A percentile compares a stretch with the other conserved stretches of the same genome.
phyloP scores from a whole-genome alignment of 2,329 filamentous ascomycete genomes.

The Xylaria hypoxylon region DNA sequence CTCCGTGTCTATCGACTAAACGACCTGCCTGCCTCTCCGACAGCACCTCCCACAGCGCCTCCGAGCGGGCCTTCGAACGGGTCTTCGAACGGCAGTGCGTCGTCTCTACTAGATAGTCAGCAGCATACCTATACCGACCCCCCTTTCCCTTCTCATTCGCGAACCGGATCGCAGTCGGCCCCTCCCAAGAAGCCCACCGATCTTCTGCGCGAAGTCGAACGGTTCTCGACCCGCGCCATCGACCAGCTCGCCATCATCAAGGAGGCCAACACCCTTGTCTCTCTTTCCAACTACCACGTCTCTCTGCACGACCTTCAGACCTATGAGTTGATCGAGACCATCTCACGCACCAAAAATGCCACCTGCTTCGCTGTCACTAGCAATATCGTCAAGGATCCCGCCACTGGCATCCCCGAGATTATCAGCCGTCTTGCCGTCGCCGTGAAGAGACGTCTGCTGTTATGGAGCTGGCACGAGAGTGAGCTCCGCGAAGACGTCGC shows the following conservation, averaged over 20 bases:
- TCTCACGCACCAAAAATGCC: constrained; percentile 87
- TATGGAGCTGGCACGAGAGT: constrained; percentile 98
- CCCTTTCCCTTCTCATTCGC: constrained; percentile 15
- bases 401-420: constrained; percentile 90
- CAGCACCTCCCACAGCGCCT: too few species aligned
- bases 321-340: constrained; percentile 82
- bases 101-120: constrained; percentile 32
- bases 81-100: constrained; percentile 54
- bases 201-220: constrained; percentile 90
- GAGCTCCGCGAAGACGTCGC: constrained; percentile 79
- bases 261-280: constrained; percentile 90
- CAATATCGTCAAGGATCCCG: constrained; percentile 90
- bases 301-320: constrained; percentile 90
- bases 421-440: constrained; percentile 92
- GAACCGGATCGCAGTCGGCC: constrained; percentile 37
- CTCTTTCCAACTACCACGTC: constrained; percentile 88
- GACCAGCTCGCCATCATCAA: constrained; percentile 97
- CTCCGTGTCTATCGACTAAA: constrained; percentile 94
- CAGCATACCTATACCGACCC: constrained; percentile 13
- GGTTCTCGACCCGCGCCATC: constrained; percentile 89
- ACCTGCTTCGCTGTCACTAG: constrained; percentile 92
- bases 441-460: constrained; percentile 86
- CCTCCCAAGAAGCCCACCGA: constrained; percentile 72
- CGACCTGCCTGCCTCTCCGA: constrained; percentile 61
- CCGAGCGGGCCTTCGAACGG: too few species aligned